A percentile compares a stretch with the other conserved stretches of the same genome.
Evolutionary conservation across 805 yeast genomes (phyloP).

Genomic region (Kodamaea restingae): DNA sequence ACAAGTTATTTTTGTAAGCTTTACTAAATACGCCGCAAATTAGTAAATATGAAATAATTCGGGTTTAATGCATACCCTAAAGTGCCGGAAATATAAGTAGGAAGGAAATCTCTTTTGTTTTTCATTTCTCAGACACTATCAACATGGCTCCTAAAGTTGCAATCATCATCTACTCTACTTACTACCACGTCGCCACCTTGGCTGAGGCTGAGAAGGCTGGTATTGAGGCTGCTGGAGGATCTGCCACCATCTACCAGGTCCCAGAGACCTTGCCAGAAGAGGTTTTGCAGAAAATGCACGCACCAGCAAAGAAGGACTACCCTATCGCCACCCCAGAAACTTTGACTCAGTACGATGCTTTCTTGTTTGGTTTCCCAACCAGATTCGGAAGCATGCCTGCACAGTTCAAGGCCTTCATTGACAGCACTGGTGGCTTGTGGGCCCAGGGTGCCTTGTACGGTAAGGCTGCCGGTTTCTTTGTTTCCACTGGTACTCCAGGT

Average conservation of each 20-base stretch:
- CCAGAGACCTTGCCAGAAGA: constrained; percentile 69
- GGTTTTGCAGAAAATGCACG: constrained; percentile 52
- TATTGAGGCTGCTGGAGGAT: constrained; percentile 60
- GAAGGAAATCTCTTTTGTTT: too few relatives aligned
- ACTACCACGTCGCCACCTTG: constrained; percentile 68
- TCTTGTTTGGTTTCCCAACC: constrained; percentile 82
- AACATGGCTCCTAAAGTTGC: constrained; percentile 35
- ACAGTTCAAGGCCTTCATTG: constrained; percentile 75
- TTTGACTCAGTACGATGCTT: constrained; percentile 67
- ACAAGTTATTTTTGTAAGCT: too few relatives aligned
- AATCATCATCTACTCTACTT: constrained; percentile 60
- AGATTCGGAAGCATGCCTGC: constrained; percentile 80
- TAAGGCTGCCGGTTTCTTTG: constrained; percentile 70
- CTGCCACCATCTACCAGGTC: constrained; percentile 70
- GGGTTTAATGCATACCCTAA: too few relatives aligned
- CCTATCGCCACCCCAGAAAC: constrained; percentile 63
- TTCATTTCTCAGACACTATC: too few relatives aligned
- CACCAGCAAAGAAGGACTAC: constrained; percentile 47
- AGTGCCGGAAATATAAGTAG: too few relatives aligned
- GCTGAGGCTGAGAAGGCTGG: constrained; percentile 71
- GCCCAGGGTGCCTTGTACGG: constrained; percentile 67
- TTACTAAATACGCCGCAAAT: background rate
- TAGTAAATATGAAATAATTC: background rate
- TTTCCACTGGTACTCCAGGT: constrained; percentile 69
- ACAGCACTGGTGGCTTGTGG: constrained; percentile 77